Evolutionary conservation across 345 rosid species (phyloP).

Genomic region (Gossypium herbaceum): DNA sequence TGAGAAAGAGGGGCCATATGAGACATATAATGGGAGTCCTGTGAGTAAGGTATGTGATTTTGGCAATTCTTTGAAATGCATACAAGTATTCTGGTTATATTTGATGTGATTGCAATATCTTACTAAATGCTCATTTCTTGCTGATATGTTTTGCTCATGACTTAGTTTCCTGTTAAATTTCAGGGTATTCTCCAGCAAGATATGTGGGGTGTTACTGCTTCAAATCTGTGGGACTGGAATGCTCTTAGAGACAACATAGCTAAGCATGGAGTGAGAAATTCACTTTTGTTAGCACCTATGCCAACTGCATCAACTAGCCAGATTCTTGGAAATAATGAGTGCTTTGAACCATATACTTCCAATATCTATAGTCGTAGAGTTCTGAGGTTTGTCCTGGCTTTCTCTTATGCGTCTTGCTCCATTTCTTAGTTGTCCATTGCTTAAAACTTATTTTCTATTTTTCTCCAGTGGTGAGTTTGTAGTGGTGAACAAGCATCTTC

Average conservation of each 20-base stretch:
- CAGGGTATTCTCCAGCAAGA: slow-evolving; percentile 93
- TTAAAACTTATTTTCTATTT: not conserved
- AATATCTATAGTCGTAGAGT: slow-evolving; percentile 90
- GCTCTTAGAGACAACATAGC: slow-evolving; percentile 56
- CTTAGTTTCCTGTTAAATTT: slow-evolving; percentile 8
- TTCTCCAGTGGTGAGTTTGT: slow-evolving; percentile 79
- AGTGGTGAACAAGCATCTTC: slow-evolving; percentile 96
- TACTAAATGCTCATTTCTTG: not conserved
- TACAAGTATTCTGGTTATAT: not conserved
- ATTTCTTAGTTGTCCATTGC: not conserved
- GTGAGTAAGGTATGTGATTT: slow-evolving; percentile 72
- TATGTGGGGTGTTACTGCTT: slow-evolving; percentile 84
- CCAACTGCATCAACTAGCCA: slow-evolving; percentile 96
- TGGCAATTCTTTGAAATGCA: not conserved
- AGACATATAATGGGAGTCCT: slow-evolving; percentile 77
- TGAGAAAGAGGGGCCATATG: slow-evolving; percentile 68
- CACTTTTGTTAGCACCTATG: slow-evolving; percentile 90
- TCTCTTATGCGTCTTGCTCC: not conserved
- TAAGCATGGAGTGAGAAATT: slow-evolving; percentile 80
- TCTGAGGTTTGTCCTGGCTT: slow-evolving; percentile 46
- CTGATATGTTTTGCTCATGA: slow-evolving; percentile 10
- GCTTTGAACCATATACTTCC: slow-evolving; percentile 93
- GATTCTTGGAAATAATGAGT: slow-evolving; percentile 93
- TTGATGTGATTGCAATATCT: not conserved
- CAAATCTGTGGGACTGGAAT: slow-evolving; percentile 70